Evolutionary conservation across 129 eudicot species (phyloP).

Genomic region (Rutidosis leptorrhynchoides): DNA sequence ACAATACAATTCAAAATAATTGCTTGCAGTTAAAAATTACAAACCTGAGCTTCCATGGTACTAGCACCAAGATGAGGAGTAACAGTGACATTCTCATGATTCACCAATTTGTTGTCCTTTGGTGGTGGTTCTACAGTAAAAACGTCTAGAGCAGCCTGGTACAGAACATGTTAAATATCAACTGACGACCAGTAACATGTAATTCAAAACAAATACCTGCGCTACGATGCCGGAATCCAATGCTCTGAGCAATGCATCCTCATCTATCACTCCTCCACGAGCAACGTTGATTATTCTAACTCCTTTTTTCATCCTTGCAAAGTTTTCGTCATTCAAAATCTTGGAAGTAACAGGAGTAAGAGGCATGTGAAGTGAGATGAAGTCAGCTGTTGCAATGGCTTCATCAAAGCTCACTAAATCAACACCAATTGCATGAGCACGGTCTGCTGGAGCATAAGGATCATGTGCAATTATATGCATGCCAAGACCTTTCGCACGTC

Average conservation of each 20-base stretch:
- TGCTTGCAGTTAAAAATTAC: constrained; percentile 5
- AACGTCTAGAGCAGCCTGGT: constrained; percentile 94
- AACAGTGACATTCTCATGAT: constrained; percentile 71
- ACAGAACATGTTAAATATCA: neutral
- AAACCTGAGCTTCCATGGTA: constrained; percentile 93
- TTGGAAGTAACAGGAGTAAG: constrained; percentile 74
- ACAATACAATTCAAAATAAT: neutral
- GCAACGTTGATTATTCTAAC: constrained; percentile 86
- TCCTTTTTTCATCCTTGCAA: constrained; percentile 93
- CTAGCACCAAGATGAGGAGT: constrained; percentile 99
- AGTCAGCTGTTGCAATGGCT: constrained; percentile 76
- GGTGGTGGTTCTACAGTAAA: constrained; percentile 86
- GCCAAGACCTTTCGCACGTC: constrained; percentile 95
- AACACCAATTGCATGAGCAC: constrained; percentile 92
- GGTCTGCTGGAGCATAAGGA: constrained; percentile 94
- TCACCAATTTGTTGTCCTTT: constrained; percentile 70
- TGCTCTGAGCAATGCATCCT: constrained; percentile 79
- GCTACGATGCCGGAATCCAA: constrained; percentile 92
- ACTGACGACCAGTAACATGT: neutral
- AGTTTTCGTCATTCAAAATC: constrained; percentile 74
- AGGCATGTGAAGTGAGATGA: constrained; percentile 97
- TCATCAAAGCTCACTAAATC: constrained; percentile 88
- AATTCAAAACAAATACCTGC: constrained; percentile 49
- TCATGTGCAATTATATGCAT: constrained; percentile 95
- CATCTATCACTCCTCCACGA: constrained; percentile 97